Evolutionary conservation across 805 yeast species (phyloP), one percentile per base, ranked within the genome.

Genomic region (Metschnikowia koreensis): DNA sequence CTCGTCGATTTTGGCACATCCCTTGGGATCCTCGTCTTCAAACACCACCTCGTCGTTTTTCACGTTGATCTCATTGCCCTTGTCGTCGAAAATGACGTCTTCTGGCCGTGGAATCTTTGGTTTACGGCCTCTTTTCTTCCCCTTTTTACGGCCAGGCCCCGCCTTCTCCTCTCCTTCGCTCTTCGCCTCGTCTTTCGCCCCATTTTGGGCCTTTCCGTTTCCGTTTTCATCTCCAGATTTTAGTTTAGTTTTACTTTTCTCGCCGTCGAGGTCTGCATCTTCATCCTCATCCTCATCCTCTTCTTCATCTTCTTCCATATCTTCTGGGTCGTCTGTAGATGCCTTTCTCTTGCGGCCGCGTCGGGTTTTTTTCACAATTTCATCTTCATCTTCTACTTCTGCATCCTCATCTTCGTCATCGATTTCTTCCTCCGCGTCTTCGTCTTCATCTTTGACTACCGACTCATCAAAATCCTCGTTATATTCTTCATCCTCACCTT

Each of bases 41-140:
- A 90, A 76, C 7, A 80, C 83, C 42, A 86, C 84, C 73, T 93
- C 97, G 64, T 91, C 97, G 62, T 86, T 80, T 22, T 73, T 74
- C 6, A 92, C 77, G 29, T 77, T 76, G 48, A 83, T 71, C 13
- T 86, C 84, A 51, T 82, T 80, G 1, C 96, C 96, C 28, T 83
- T 80, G 42, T 81, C 87, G 62, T 87, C 91, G 38, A 79, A 72
- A 16, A 72, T 70, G 31, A 80, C 70, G 38, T 61, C 82, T 41
- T 71, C 77, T 7, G 66, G 60, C 17, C 66, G 55, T 7, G 66
- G 67, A 46, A 73, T 61, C 61, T 70, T 73, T 46, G 71, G 69
- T 60, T 67, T 73, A 60, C 75, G 71, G 50, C 79, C 68, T 9
- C 62, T 34, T 44, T 57, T 59, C 53, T 59, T 57, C 10, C 60